A percentile compares a stretch with the other conserved stretches of the same genome.
Evolutionary conservation across 2,329 filamentous ascomycete species (phyloP).

Genomic region (Aureobasidium sp.): DNA sequence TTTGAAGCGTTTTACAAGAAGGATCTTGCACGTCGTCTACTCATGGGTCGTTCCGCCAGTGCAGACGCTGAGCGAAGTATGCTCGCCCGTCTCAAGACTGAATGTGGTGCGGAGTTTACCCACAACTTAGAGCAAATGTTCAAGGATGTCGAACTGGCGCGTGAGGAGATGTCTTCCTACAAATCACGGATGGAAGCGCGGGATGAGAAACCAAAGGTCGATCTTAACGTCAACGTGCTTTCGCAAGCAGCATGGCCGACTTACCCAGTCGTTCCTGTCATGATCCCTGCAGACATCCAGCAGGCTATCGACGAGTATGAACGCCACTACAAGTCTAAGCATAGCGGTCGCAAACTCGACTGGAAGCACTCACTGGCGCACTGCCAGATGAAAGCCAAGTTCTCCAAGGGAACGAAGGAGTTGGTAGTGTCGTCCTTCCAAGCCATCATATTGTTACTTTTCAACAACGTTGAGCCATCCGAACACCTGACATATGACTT

Average conservation of each 20-base stretch:
- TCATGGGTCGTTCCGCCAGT: conserved; percentile 89
- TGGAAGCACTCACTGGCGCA: conserved; percentile 95
- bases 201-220: conserved; percentile 47
- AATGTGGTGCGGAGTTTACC: conserved; percentile 90
- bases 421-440: conserved; percentile 87
- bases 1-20: conserved; percentile 99
- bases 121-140: conserved; percentile 99
- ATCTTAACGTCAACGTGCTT: conserved; percentile 82
- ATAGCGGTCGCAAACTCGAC: conserved; percentile 73
- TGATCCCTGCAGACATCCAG: conserved; percentile 66
- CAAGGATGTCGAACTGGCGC: conserved; percentile 88
- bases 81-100: conserved; percentile 82
- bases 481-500: conserved; percentile 66
- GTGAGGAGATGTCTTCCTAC: conserved; percentile 88
- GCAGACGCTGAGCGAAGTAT: conserved; percentile 94
- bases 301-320: conserved; percentile 76
- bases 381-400: conserved; percentile 73
- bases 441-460: conserved; percentile 80
- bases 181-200: conserved; percentile 58
- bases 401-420: conserved; percentile 75
- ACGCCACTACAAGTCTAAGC: conserved; percentile 77
- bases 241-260: conserved; percentile 88
- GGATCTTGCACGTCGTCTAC: conserved; percentile 76
- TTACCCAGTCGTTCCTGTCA: conserved; percentile 69
- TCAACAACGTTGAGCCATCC: conserved; percentile 62